phyloP scores from a whole-genome alignment of 2,329 filamentous ascomycete genomes.

The Fusarium ambrosium region DNA sequence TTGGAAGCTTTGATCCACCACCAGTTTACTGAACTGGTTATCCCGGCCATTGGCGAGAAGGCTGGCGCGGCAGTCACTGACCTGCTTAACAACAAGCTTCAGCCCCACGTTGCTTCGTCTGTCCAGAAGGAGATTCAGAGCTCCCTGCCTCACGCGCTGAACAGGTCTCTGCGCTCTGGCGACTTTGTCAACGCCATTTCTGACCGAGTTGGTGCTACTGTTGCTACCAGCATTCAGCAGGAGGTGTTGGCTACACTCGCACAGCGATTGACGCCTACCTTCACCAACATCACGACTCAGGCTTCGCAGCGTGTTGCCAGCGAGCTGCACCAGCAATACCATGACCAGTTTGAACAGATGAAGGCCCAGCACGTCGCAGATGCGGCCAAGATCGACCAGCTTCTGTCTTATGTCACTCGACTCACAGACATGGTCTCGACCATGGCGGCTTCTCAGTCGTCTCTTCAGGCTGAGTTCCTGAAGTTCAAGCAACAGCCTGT shows the following conservation, averaged over 20 bases:
- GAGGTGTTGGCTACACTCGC: constrained; percentile 74
- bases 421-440: constrained; percentile 77
- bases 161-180: constrained; percentile 72
- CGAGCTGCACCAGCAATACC: constrained; percentile 75
- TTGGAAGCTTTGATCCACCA: constrained; percentile 81
- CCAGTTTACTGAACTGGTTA: constrained; percentile 80
- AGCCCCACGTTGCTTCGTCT: constrained; percentile 73
- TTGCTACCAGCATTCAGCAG: constrained; percentile 77
- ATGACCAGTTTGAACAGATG: constrained; percentile 65
- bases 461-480: constrained; percentile 75
- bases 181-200: constrained; percentile 78
- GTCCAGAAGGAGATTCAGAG: constrained; percentile 81
- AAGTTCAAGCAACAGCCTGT: constrained; percentile 67
- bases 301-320: constrained; percentile 76
- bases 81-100: constrained; percentile 77
- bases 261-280: constrained; percentile 73
- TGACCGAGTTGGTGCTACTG: constrained; percentile 76
- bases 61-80: constrained; percentile 78
- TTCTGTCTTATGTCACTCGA: constrained; percentile 75
- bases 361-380: constrained; percentile 65
- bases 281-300: constrained; percentile 74
- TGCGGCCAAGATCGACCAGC: constrained; percentile 77
- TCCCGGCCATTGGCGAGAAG: constrained; percentile 79
- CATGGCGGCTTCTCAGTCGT: constrained; percentile 76
- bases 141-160: constrained; percentile 74